Base-by-base conservation (phyloP, 768 basidiomycete species). In the Sporobolomyces phaffii region DNA sequence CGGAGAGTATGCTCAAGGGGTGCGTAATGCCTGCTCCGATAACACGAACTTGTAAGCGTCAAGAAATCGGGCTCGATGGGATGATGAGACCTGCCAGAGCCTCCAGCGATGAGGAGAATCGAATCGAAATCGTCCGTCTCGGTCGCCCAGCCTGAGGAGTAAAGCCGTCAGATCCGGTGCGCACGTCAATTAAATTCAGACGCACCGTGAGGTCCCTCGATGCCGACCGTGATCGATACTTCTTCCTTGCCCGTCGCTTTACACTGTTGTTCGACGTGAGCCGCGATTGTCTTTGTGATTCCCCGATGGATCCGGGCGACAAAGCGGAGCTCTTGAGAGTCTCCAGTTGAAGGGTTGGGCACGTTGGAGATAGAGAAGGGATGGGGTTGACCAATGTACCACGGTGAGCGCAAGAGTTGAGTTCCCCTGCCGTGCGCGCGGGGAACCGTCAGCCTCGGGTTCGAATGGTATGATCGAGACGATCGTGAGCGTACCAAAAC, bases 151-250 rank as follows among this genome's bases (percentile, higher is more conserved):
- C 64, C 54, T 65, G 53, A 5, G 3, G 8, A 29, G 18, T 29
- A 15, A 18, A 36, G 17, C 9, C 24, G 22, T 26, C 33, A 9
- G 24, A 6, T 11, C 36, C 3, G 2, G 14, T 24, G 7, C 5
- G 18, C 8, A 0, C 13, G 10, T 5, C 10, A 1, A n/a, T 1
- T 24, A 28, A n/a, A 2, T 51, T 13, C 7, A 26, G 22, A n/a
- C 63, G 5, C n/a, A 61, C 65, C 70, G 43, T 67, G 54, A 2
- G 65, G 70, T 3, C 70, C 70, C 33, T 71, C 70, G 18, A 67
- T 24, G 14, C 62, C 53, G 45, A 71, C 53, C 43, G 33, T 44
- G 54, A 60, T n/a, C 24, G 53, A 38, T 11, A 41, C 40, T 9
- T 50, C 56, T 3, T 40, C 33, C 5, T 18, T 9, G 14, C 54